These are phyloP conservation scores for Agaricus blazei DNA, from an alignment of 768 basidiomycete genomes.

Conservation along the genomic window DNA sequence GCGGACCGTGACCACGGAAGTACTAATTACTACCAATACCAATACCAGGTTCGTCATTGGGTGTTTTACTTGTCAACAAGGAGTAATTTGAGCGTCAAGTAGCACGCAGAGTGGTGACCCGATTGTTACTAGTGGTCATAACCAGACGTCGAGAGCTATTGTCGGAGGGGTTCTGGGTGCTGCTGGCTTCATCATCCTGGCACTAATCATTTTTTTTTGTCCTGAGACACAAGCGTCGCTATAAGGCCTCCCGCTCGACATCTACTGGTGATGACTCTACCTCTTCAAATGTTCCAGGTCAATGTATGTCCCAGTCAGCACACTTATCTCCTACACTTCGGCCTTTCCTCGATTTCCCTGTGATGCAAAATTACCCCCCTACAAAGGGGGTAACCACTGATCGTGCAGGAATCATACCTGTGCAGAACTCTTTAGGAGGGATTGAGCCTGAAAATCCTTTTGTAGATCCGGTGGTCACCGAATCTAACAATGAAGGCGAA, in stretches of 20 bases:
- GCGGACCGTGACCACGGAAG: too few relatives aligned
- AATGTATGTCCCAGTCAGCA: not conserved
- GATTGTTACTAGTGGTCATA: too few relatives aligned
- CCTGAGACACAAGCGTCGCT: not conserved
- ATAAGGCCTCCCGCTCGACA: not conserved
- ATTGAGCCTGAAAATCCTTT: not conserved
- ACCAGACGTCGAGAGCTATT: not conserved
- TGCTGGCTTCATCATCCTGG: not conserved
- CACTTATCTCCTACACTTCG: not conserved
- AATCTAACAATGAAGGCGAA: not conserved
- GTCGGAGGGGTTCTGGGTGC: not conserved
- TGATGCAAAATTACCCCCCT: not conserved
- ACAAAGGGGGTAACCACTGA: not conserved
- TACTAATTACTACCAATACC: not conserved
- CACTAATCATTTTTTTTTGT: not conserved
- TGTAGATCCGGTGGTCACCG: not conserved
- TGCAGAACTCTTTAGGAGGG: not conserved
- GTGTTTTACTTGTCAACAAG: not conserved
- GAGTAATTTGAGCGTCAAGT: not conserved
- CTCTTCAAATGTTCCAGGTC: not conserved
- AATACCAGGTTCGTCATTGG: not conserved
- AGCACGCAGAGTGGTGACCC: not conserved
- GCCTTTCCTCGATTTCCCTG: not conserved
- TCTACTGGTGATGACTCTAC: not conserved
- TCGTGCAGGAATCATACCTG: not conserved